These are phyloP conservation scores for Macadamia tetraphylla DNA, from an alignment of 164 flowering plant genomes.

Conservation along the genomic window DNA sequence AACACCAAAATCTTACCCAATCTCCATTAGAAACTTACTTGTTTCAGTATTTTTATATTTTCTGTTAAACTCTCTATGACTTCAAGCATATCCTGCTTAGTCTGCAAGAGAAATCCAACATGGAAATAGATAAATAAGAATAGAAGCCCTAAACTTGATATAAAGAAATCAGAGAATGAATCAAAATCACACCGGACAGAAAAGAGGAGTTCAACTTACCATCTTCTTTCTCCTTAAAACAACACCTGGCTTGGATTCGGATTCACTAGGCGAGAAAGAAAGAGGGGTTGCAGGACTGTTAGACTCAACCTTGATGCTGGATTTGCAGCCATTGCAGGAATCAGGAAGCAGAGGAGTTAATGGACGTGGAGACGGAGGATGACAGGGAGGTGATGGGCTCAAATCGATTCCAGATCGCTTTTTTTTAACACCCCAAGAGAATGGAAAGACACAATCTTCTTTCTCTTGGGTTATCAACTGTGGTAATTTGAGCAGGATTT, in stretches of 20 bases:
- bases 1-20: background rate
- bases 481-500: constrained; percentile 23
- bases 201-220: constrained; percentile 11
- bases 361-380: background rate
- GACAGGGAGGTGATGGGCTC: background rate
- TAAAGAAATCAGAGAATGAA: background rate
- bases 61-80: constrained; percentile 15
- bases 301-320: constrained; percentile 12
- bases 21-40: constrained; percentile 25
- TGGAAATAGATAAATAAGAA: background rate
- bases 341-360: background rate
- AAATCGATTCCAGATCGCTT: constrained; percentile 28
- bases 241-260: constrained; percentile 19
- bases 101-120: constrained; percentile 22
- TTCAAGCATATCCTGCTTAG: constrained; percentile 24
- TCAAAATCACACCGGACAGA: background rate
- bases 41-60: constrained; percentile 16
- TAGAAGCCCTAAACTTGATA: background rate
- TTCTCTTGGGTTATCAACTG: constrained; percentile 3
- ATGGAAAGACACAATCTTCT: background rate
- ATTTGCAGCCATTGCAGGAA: background rate
- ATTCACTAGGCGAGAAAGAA: constrained; percentile 40
- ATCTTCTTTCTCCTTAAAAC: constrained; percentile 9
- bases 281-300: constrained; percentile 48
- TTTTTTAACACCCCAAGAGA: constrained; percentile 34